A percentile compares a stretch with the other conserved stretches of the same genome.
Conservation (phyloP, 2,329 filamentous ascomycete genomes). For the Ophiosphaerella herpotricha region DNA sequence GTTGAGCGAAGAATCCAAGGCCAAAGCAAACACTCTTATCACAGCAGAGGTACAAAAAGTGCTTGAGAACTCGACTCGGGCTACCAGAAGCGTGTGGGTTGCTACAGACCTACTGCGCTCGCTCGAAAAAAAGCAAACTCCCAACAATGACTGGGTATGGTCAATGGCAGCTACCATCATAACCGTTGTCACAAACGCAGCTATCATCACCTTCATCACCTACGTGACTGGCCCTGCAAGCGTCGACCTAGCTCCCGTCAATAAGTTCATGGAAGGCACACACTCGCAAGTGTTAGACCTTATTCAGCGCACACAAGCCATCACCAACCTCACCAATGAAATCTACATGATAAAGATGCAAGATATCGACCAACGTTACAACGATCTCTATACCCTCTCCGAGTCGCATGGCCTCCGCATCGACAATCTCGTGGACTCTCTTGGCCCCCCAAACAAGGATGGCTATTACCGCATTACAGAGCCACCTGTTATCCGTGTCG, state of each 20-base stretch:
- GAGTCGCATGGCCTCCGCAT: slow-evolving; percentile 18
- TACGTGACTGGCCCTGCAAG: background rate
- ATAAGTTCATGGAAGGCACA: background rate
- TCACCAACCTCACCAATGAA: slow-evolving; percentile 14
- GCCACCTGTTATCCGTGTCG: background rate
- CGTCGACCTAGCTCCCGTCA: background rate
- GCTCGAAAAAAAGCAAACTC: background rate
- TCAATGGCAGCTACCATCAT: background rate
- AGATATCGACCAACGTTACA: slow-evolving; percentile 9
- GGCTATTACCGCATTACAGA: slow-evolving; percentile 18
- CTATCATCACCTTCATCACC: background rate
- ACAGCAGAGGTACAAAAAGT: slow-evolving; percentile 18
- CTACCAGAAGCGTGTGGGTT: slow-evolving; percentile 17
- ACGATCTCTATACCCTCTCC: slow-evolving; percentile 5
- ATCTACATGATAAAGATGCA: slow-evolving; percentile 12
- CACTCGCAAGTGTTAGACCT: slow-evolving; percentile 9
- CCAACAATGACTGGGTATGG: background rate
- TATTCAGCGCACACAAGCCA: slow-evolving; percentile 9
- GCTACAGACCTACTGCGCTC: slow-evolving; percentile 18
- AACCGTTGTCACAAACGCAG: background rate
- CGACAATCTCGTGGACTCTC: slow-evolving; percentile 29
- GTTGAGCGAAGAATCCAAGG: slow-evolving; percentile 6
- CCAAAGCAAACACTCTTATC: slow-evolving; percentile 7
- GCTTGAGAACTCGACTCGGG: slow-evolving; percentile 14
- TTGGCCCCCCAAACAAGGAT: slow-evolving; percentile 27